Conservation (phyloP, 164 flowering plant species). For the Echeveria elegans region DNA sequence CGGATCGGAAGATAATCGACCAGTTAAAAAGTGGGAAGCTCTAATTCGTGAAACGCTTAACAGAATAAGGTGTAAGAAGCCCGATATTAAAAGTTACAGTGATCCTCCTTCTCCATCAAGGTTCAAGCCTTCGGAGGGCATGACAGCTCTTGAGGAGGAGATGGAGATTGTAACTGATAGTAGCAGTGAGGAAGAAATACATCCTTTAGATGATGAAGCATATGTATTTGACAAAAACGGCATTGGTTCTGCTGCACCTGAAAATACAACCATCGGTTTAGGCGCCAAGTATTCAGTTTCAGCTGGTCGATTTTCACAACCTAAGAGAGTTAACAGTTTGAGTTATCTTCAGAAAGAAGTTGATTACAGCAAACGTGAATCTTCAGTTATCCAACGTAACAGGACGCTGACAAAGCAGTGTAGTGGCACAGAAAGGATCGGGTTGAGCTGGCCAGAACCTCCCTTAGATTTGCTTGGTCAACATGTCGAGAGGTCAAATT, state of each 20-base stretch:
- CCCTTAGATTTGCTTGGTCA: conserved; percentile 57
- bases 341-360: conserved; percentile 31
- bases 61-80: conserved; percentile 32
- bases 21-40: conserved; percentile 71
- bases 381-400: conserved; percentile 13
- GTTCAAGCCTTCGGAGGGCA: conserved; percentile 68
- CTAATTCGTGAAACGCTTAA: conserved; percentile 70
- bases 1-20: conserved; percentile 83
- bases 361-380: conserved; percentile 18
- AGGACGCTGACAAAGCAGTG: conserved; percentile 37
- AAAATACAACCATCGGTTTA: conserved; percentile 12
- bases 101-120: conserved; percentile 92
- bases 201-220: conserved; percentile 55
- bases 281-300: conserved; percentile 19
- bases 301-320: conserved; percentile 39
- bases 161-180: conserved; percentile 46
- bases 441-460: conserved; percentile 88
- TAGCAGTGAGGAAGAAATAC: conserved; percentile 55
- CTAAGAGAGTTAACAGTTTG: conserved; percentile 45
- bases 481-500: conserved; percentile 46
- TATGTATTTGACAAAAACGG: conserved; percentile 21
- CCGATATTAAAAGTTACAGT: conserved; percentile 56
- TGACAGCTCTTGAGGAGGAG: conserved; percentile 56
- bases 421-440: conserved; percentile 67
- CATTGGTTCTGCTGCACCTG: conserved; percentile 13